Evolutionary conservation across 768 basidiomycete species (phyloP).

Genomic region (Psilocybe subaeruginosa): DNA sequence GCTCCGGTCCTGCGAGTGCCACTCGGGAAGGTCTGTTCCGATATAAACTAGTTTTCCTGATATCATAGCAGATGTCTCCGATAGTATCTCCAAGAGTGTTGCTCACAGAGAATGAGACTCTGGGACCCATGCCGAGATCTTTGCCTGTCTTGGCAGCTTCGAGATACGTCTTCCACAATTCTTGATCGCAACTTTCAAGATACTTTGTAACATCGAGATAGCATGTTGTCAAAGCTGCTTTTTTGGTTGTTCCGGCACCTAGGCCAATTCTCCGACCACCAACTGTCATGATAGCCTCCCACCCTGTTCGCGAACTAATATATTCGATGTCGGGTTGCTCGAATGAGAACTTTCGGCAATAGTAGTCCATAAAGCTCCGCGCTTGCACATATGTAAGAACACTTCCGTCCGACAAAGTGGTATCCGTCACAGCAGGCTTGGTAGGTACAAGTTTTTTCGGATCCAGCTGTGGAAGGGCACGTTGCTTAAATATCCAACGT

Average conservation of each 20-base stretch:
- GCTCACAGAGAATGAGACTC: constrained; percentile 67
- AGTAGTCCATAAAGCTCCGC: constrained; percentile 93
- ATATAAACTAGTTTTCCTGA: constrained; percentile 67
- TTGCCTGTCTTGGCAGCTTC: constrained; percentile 64
- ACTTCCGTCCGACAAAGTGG: constrained; percentile 62
- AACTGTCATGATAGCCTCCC: constrained; percentile 81
- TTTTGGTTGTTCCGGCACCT: constrained; percentile 71
- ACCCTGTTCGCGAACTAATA: constrained; percentile 36
- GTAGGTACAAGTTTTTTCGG: constrained; percentile 31
- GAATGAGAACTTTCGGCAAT: constrained; percentile 81
- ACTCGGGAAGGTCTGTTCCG: constrained; percentile 54
- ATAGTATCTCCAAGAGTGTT: constrained; percentile 69
- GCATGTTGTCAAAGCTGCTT: constrained; percentile 67
- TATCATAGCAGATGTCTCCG: constrained; percentile 67
- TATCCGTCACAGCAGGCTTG: constrained; percentile 18
- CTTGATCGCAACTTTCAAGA: constrained; percentile 81
- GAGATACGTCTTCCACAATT: constrained; percentile 76
- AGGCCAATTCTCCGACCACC: constrained; percentile 82
- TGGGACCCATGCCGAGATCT: constrained; percentile 73
- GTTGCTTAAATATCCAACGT: background rate
- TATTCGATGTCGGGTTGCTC: constrained; percentile 72
- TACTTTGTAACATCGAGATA: constrained; percentile 90
- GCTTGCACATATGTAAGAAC: constrained; percentile 71
- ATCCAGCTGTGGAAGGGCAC: constrained; percentile 34
- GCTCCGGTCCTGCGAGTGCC: constrained; percentile 8